Conservation (phyloP, 768 basidiomycete genomes). For the Termitomyces sp. region DNA sequence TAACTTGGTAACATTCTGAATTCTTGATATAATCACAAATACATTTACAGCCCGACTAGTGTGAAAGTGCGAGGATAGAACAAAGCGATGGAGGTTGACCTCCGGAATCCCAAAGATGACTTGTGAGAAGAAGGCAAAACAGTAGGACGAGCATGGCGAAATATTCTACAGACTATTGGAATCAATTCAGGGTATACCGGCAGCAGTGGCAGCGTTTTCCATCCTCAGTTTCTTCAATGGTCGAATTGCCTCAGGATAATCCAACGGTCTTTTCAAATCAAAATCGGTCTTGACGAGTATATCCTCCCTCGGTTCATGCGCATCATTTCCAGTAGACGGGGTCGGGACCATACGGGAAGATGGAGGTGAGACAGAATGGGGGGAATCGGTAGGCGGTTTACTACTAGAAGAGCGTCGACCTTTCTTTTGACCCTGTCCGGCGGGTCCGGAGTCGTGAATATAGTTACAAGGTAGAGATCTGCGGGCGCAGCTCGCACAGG, state of each 20-base stretch:
- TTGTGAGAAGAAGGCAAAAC: constrained; percentile 17
- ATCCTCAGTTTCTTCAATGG: constrained; percentile 72
- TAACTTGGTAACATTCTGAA: constrained; percentile 6
- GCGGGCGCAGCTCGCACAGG: constrained; percentile 79
- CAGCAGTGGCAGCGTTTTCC: constrained; percentile 37
- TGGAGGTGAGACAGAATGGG: constrained; percentile 48
- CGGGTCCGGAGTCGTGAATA: constrained; percentile 52
- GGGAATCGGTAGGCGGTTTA: constrained; percentile 35
- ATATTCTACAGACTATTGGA: constrained; percentile 29
- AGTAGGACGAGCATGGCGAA: constrained; percentile 24
- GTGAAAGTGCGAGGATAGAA: constrained; percentile 11
- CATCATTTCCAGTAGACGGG: constrained; percentile 35
- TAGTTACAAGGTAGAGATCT: constrained; percentile 76
- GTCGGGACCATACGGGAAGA: constrained; percentile 51
- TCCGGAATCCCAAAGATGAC: constrained; percentile 17
- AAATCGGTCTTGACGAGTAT: constrained; percentile 39
- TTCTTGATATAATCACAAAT: constrained; percentile 18
- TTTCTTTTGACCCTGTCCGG: constrained; percentile 37
- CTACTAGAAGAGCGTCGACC: constrained; percentile 51
- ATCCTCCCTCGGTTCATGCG: constrained; percentile 34
- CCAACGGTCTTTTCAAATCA: constrained; percentile 58
- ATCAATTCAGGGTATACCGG: constrained; percentile 50
- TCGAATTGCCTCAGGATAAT: constrained; percentile 45
- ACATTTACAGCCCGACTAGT: constrained; percentile 21
- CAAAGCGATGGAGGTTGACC: constrained; percentile 13